Evolutionary conservation across 2,329 filamentous ascomycete genomes (phyloP).

Genomic region (Venturia pyrina): DNA sequence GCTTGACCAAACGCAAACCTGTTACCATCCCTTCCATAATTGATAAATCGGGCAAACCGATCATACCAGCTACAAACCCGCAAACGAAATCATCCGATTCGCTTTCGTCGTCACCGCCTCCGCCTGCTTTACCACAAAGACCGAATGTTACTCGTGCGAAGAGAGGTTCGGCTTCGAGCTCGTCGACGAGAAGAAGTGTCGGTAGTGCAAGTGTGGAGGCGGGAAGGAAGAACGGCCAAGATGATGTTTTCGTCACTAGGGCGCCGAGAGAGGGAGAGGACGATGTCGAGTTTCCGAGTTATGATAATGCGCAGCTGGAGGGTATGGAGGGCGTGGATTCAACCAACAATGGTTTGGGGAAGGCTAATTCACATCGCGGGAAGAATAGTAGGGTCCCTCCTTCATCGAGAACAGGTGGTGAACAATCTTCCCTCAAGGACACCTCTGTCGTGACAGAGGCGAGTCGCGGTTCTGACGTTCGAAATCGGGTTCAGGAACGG

Average conservation of each 20-base stretch:
- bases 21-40: background rate
- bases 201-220: background rate
- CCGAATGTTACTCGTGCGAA: background rate
- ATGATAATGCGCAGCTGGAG: background rate
- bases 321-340: background rate
- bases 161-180: background rate
- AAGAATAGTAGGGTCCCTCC: background rate
- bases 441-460: background rate
- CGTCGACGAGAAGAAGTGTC: background rate
- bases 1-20: constrained; percentile 3
- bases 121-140: constrained; percentile 2
- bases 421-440: background rate
- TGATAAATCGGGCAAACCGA: background rate
- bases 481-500: background rate
- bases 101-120: background rate
- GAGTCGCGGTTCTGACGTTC: background rate
- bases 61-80: background rate
- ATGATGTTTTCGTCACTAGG: background rate
- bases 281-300: background rate
- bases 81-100: background rate
- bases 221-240: background rate
- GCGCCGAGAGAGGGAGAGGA: background rate
- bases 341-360: background rate
- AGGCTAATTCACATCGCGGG: too few species aligned
- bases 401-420: background rate